These are phyloP conservation scores for Astrephomene gubernaculifera DNA, from an alignment of 139 green algal genomes.

Conservation along the genomic window DNA sequence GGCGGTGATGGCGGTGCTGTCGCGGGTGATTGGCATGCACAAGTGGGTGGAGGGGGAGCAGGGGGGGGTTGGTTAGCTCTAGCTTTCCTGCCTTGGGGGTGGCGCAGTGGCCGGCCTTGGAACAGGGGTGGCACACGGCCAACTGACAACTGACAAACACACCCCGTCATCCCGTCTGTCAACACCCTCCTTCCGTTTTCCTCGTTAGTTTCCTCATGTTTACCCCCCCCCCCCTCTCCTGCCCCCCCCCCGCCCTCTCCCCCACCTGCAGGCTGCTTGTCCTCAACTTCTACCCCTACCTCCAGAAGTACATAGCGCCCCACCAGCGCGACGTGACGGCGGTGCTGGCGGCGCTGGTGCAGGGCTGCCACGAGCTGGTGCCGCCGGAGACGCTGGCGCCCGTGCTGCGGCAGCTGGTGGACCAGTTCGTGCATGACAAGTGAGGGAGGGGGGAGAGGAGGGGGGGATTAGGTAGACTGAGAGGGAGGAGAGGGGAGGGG, in stretches of 20 bases:
- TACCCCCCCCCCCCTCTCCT: background rate
- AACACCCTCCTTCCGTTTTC: background rate
- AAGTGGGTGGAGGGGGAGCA: slow-evolving; percentile 42
- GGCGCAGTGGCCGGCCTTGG: too few species aligned
- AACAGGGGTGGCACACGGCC: too few species aligned
- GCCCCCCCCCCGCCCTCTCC: background rate
- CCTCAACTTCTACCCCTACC: slow-evolving; percentile 97
- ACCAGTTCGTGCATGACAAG: slow-evolving; percentile 97
- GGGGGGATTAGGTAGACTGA: too few species aligned
- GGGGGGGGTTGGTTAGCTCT: background rate
- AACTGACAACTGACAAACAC: too few species aligned
- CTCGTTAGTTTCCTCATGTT: background rate
- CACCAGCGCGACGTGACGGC: slow-evolving; percentile 85
- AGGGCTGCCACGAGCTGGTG: slow-evolving; percentile 92
- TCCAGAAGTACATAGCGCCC: slow-evolving; percentile 90
- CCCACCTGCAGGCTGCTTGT: slow-evolving; percentile 78
- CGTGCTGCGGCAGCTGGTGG: slow-evolving; percentile 93
- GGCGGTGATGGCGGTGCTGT: slow-evolving; percentile 79
- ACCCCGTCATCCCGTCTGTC: too few species aligned
- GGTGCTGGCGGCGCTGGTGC: slow-evolving; percentile 76
- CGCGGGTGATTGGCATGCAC: slow-evolving; percentile 90
- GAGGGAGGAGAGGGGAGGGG: too few species aligned
- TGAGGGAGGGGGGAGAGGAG: too few species aligned
- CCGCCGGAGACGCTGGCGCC: slow-evolving; percentile 91
- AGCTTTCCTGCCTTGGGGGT: too few species aligned